Conservation (phyloP, 2,329 filamentous ascomycete species). For the Daldinia sp. region DNA sequence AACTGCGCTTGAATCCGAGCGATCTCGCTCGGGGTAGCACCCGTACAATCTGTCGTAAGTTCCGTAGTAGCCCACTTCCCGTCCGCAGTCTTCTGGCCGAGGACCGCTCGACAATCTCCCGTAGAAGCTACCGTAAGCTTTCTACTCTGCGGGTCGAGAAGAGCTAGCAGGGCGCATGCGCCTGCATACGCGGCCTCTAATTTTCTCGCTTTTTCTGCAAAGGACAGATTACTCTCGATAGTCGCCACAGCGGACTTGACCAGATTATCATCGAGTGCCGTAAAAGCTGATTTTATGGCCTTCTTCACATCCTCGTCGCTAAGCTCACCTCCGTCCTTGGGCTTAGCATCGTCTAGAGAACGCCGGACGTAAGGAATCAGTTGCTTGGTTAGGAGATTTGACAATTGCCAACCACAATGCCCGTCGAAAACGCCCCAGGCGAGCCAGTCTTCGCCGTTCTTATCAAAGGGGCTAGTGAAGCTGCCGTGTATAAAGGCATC, state of each 20-base stretch:
- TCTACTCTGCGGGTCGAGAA: constrained; percentile 64
- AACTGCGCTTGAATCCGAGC: constrained; percentile 64
- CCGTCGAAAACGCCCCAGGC: constrained; percentile 50
- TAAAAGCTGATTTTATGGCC: constrained; percentile 51
- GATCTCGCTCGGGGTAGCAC: constrained; percentile 67
- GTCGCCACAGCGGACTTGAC: constrained; percentile 42
- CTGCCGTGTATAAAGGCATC: constrained; percentile 47
- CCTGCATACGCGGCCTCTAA: constrained; percentile 46
- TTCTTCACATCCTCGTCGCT: constrained; percentile 44
- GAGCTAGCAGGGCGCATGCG: constrained; percentile 54
- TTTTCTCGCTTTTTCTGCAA: constrained; percentile 43
- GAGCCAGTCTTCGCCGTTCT: constrained; percentile 41
- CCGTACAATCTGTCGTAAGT: constrained; percentile 72
- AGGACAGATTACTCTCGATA: constrained; percentile 44
- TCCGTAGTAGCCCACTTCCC: constrained; percentile 60
- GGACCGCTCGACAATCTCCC: constrained; percentile 72
- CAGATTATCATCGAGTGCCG: constrained; percentile 48
- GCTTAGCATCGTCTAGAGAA: constrained; percentile 36
- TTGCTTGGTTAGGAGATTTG: constrained; percentile 44
- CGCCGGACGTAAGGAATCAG: constrained; percentile 45
- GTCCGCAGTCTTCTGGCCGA: constrained; percentile 58
- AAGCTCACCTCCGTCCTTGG: constrained; percentile 20
- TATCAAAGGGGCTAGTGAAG: constrained; percentile 42
- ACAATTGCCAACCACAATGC: constrained; percentile 49
- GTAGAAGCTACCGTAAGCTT: constrained; percentile 70